Conservation (phyloP, 2,329 filamentous ascomycete genomes). For the Penicillium sp. region DNA sequence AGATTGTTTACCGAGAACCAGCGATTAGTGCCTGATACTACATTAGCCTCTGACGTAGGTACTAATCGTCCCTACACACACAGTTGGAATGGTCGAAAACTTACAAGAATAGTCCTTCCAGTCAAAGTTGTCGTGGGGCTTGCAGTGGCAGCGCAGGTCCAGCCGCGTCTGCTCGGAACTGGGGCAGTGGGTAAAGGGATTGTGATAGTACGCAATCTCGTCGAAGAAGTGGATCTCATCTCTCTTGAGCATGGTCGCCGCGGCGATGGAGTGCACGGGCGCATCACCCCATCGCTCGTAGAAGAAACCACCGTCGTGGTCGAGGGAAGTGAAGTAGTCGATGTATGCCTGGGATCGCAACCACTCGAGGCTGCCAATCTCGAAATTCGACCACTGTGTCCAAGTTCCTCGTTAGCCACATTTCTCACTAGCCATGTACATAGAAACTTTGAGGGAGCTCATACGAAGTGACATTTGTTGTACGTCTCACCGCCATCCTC, state of each 20-base stretch:
- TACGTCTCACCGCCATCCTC: constrained; percentile 88
- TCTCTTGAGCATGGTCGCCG: constrained; percentile 78
- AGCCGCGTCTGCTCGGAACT: constrained; percentile 78
- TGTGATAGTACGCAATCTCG: constrained; percentile 96
- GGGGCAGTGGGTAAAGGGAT: constrained; percentile 96
- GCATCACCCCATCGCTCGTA: constrained; percentile 98
- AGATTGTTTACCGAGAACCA: constrained; percentile 79
- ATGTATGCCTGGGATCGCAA: constrained; percentile 80
- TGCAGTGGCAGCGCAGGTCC: constrained; percentile 87
- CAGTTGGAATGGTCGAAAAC: constrained; percentile 29
- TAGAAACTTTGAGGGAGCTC: constrained; percentile 29
- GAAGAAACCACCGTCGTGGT: constrained; percentile 93
- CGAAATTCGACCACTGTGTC: constrained; percentile 92
- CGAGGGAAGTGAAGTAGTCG: constrained; percentile 84
- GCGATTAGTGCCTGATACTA: constrained; percentile 65
- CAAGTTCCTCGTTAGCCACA: constrained; percentile 11
- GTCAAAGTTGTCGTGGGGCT: constrained; percentile 96
- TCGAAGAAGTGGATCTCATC: constrained; percentile 98
- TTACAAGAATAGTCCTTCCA: constrained; percentile 98
- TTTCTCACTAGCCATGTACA: no score
- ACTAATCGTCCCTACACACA: no score
- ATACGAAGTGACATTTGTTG: constrained; percentile 95
- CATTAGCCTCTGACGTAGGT: not conserved
- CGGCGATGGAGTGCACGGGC: constrained; percentile 95
- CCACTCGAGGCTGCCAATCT: constrained; percentile 91